These are phyloP conservation scores for Neospermospora avenae DNA, from an alignment of 2,329 filamentous ascomycete genomes.

Conservation along the genomic window DNA sequence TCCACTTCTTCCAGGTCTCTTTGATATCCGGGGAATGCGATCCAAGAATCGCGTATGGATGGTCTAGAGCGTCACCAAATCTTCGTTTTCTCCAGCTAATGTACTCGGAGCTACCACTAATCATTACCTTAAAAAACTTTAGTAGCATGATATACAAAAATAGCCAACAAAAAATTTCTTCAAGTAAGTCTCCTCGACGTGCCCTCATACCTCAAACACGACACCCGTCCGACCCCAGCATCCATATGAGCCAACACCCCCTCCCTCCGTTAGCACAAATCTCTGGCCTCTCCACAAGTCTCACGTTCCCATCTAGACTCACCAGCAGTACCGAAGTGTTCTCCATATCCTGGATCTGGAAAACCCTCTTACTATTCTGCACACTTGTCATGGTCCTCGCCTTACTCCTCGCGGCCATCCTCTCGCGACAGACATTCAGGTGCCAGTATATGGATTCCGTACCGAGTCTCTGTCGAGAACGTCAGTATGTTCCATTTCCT, in stretches of 20 bases:
- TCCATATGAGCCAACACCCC: constrained; percentile 1
- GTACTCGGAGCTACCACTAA: too few species aligned
- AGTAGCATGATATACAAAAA: too few species aligned
- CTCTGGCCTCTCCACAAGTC: neutral
- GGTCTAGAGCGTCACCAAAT: too few species aligned
- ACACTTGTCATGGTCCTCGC: constrained; percentile 13
- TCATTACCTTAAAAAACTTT: constrained; percentile 17
- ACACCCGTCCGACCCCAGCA: neutral
- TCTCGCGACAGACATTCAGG: constrained; percentile 10
- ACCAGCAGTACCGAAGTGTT: neutral
- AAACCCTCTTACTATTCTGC: constrained; percentile 17
- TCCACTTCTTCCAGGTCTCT: too few species aligned
- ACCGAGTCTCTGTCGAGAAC: constrained; percentile 14
- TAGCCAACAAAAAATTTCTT: constrained; percentile 20
- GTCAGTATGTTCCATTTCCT: constrained; percentile 13
- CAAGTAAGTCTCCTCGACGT: constrained; percentile 17
- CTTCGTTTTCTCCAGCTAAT: too few species aligned
- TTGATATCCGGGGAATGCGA: too few species aligned
- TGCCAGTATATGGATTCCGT: constrained; percentile 21
- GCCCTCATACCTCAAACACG: constrained; percentile 10
- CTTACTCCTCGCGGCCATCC: constrained; percentile 12
- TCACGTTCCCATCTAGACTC: constrained; percentile 15
- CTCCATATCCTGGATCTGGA: constrained; percentile 12
- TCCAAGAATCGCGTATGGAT: too few species aligned
- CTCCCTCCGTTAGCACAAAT: constrained; percentile 6